Conservation (phyloP, 2,329 filamentous ascomycete species). For the Lomentospora prolificans region DNA sequence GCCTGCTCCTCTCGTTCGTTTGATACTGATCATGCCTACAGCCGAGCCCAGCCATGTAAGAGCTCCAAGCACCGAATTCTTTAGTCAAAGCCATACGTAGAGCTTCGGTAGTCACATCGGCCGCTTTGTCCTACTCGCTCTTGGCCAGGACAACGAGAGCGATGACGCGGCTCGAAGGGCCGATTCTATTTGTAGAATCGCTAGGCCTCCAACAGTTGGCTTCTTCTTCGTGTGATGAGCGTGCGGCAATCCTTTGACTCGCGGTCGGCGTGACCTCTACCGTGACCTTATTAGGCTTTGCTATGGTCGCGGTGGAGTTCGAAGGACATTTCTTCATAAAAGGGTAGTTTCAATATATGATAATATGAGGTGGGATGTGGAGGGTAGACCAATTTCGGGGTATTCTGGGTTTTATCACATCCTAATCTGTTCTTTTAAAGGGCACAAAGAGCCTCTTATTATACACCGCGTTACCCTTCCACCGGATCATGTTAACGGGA, state of each 20-base stretch:
- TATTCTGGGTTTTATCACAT: not conserved
- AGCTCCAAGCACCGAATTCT: not conserved
- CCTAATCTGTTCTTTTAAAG: too few species aligned
- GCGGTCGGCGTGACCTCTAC: not conserved
- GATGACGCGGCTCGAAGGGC: not conserved
- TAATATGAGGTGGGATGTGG: too few species aligned
- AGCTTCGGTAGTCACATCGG: not conserved
- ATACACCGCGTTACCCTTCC: too few species aligned
- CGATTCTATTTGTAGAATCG: not conserved
- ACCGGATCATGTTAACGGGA: too few species aligned
- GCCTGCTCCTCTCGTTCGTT: not conserved
- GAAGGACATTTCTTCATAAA: not conserved
- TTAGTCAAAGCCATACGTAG: not conserved
- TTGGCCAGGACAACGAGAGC: not conserved
- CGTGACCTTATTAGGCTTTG: not conserved
- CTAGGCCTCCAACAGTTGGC: not conserved
- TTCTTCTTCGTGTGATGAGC: not conserved
- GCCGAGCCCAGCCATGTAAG: not conserved
- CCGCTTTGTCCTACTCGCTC: not conserved
- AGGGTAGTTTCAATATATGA: too few species aligned
- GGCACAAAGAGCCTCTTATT: too few species aligned
- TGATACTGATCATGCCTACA: not conserved
- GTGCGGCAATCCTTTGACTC: not conserved
- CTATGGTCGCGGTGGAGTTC: not conserved
- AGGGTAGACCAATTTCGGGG: too few species aligned